Evolutionary conservation across 306 rosid species (phyloP).

Genomic region (Cajanus cajan): DNA sequence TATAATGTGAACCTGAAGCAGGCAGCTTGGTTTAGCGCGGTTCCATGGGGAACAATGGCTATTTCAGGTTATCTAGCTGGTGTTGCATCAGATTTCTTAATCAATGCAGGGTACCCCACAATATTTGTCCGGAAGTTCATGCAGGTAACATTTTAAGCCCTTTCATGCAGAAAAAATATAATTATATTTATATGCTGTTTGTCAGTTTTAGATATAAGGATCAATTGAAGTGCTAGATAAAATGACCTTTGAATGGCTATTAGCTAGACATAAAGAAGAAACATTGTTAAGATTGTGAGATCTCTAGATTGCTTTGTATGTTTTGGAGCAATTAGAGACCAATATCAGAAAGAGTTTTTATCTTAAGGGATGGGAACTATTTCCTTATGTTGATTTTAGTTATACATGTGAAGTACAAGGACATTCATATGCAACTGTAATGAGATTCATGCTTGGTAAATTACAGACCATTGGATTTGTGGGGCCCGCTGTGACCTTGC

Average conservation of each 20-base stretch:
- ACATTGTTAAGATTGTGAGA: not conserved
- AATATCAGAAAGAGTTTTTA: conserved; percentile 3
- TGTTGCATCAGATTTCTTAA: conserved; percentile 63
- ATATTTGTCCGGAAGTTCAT: conserved; percentile 76
- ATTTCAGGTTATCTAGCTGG: conserved; percentile 87
- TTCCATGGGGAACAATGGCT: conserved; percentile 98
- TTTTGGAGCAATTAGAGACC: conserved; percentile 8
- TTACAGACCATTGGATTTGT: conserved; percentile 80
- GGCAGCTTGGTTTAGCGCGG: conserved; percentile 96
- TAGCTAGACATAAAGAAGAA: not conserved
- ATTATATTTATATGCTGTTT: not conserved
- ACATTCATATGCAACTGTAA: not conserved
- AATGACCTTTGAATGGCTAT: not conserved
- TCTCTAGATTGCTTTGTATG: not conserved
- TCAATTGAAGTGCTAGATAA: conserved; percentile 1
- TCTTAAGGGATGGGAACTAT: not conserved
- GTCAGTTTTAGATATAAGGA: not conserved
- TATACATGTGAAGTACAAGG: not conserved
- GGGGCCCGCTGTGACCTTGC: conserved; percentile 80
- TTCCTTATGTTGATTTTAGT: conserved; percentile 23
- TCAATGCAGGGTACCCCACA: conserved; percentile 62
- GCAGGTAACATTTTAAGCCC: conserved; percentile 60
- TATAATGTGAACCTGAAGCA: conserved; percentile 85
- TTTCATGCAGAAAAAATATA: not conserved
- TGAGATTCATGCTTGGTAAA: conserved; percentile 28